Conservation (phyloP, 345 rosid genomes). For the Cardamine resedifolia region DNA sequence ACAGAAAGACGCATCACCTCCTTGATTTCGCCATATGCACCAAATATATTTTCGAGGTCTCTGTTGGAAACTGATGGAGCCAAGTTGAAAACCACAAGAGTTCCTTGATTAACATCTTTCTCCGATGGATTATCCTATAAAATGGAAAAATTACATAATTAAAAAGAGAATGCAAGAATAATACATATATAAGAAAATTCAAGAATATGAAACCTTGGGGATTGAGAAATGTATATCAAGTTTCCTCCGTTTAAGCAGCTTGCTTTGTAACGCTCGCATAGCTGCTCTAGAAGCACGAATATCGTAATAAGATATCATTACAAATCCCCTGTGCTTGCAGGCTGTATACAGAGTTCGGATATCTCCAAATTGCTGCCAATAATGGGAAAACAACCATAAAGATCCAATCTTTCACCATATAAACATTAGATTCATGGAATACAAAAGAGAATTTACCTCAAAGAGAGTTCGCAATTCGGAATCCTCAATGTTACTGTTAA, state of each 20-base stretch:
- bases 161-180: background rate
- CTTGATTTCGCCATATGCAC: constrained; percentile 74
- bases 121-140: constrained; percentile 76
- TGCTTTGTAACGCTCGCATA: constrained; percentile 68
- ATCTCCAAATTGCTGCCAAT: constrained; percentile 66
- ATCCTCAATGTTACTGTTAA: constrained; percentile 75
- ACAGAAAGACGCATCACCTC: constrained; percentile 48
- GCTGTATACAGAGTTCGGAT: constrained; percentile 75
- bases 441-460: constrained; percentile 47
- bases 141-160: background rate
- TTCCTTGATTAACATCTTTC: constrained; percentile 80
- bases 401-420: constrained; percentile 1
- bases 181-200: background rate
- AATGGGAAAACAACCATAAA: constrained; percentile 1
- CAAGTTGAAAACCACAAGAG: constrained; percentile 74
- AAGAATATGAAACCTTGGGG: constrained; percentile 57
- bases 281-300: constrained; percentile 81
- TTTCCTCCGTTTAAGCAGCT: constrained; percentile 66
- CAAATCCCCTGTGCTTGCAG: constrained; percentile 79
- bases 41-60: constrained; percentile 69
- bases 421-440: background rate
- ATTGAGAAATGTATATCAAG: constrained; percentile 85
- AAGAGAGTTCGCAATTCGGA: constrained; percentile 57
- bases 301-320: constrained; percentile 80
- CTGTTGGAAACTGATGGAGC: constrained; percentile 74